Percentiles rank a stretch among this genome's conserved stretches.
These are phyloP conservation scores for Paracoccidioides lutzii DNA, from an alignment of 2,329 filamentous ascomycete genomes.

Conservation along the genomic window DNA sequence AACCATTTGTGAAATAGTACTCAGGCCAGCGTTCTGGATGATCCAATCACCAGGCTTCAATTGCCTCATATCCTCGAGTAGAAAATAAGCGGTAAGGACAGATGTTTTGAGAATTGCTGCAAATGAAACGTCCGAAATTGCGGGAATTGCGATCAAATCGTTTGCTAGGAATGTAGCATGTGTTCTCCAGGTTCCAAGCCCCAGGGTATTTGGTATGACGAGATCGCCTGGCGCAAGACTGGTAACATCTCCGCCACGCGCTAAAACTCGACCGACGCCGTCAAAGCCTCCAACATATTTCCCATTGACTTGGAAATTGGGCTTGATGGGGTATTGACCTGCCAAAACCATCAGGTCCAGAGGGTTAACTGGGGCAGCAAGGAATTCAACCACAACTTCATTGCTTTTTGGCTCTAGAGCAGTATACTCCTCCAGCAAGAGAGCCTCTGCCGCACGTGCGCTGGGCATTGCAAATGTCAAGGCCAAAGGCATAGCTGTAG, in stretches of 20 bases:
- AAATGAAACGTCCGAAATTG: background rate
- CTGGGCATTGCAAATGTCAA: background rate
- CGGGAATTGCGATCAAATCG: background rate
- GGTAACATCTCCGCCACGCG: slow-evolving; percentile 7
- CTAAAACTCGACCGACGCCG: slow-evolving; percentile 9
- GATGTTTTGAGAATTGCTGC: slow-evolving; percentile 6
- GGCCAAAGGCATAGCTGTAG: background rate
- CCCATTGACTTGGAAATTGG: slow-evolving; percentile 4
- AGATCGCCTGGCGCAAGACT: slow-evolving; percentile 6
- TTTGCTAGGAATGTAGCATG: background rate
- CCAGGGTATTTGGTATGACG: background rate
- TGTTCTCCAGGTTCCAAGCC: background rate
- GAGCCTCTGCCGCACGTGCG: background rate
- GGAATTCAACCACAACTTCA: slow-evolving; percentile 10
- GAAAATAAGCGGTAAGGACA: slow-evolving; percentile 13
- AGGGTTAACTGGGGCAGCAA: slow-evolving; percentile 15
- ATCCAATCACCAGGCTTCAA: slow-evolving; percentile 16
- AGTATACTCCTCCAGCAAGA: background rate
- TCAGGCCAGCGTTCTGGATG: slow-evolving; percentile 14
- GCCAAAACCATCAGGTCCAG: slow-evolving; percentile 14
- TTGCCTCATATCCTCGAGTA: slow-evolving; percentile 13
- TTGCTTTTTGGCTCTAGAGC: background rate
- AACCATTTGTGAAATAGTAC: slow-evolving; percentile 13
- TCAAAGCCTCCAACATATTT: slow-evolving; percentile 14
- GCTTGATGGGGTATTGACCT: slow-evolving; percentile 15